Conservation (phyloP, 495 filamentous ascomycete species). For the Cladorrhinum samala region DNA sequence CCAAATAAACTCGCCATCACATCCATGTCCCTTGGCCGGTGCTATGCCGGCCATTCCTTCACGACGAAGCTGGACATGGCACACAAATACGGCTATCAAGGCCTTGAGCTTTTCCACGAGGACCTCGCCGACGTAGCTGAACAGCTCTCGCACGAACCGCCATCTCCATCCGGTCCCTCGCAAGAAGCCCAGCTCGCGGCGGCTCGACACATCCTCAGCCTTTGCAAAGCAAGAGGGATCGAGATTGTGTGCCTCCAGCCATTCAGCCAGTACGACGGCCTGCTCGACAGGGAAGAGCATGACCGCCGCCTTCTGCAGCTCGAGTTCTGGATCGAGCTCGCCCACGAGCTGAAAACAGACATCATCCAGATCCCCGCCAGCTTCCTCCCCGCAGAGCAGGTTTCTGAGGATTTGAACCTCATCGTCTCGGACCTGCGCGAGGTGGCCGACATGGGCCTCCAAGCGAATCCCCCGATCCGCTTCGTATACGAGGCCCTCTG, state of each 20-base stretch:
- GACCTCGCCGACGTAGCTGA: conserved; percentile 61
- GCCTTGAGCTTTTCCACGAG: conserved; percentile 76
- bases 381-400: conserved; percentile 54
- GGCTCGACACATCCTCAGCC: conserved; percentile 45
- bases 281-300: conserved; percentile 58
- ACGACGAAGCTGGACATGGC: conserved; percentile 61
- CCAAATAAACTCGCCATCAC: conserved; percentile 48
- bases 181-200: conserved; percentile 50
- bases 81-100: conserved; percentile 56
- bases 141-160: conserved; percentile 15
- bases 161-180: conserved; percentile 23
- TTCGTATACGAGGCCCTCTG: conserved; percentile 74
- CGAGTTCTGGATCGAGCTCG: conserved; percentile 61
- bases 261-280: conserved; percentile 73
- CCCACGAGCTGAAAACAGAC: conserved; percentile 57
- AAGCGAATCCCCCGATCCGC: conserved; percentile 49
- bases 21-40: conserved; percentile 68
- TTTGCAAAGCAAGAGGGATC: conserved; percentile 55
- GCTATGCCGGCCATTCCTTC: conserved; percentile 50
- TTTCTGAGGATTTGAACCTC: conserved; percentile 50
- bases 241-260: conserved; percentile 69
- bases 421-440: conserved; percentile 60
- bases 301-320: conserved; percentile 56
- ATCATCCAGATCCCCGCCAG: conserved; percentile 69
- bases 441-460: conserved; percentile 58